phyloP scores from a whole-genome alignment of 805 yeast species.

The Sporopachydermia lactativora region DNA sequence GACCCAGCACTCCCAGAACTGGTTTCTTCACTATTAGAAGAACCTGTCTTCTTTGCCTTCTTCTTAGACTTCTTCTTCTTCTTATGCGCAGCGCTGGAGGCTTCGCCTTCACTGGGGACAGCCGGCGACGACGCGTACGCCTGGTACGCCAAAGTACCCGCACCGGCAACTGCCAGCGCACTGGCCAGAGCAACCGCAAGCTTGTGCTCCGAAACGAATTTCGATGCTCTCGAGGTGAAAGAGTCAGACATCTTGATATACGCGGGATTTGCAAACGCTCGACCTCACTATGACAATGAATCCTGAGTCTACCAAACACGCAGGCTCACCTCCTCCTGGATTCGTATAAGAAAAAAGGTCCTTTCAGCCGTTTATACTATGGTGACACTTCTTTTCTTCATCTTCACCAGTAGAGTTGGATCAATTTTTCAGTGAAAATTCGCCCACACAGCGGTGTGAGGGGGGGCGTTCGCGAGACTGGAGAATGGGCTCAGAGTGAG shows the following conservation, averaged over 20 bases:
- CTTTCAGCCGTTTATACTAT: too few species aligned
- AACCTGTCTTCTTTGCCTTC: conserved; percentile 17
- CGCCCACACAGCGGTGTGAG: too few species aligned
- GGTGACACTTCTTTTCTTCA: too few species aligned
- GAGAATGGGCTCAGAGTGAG: too few species aligned
- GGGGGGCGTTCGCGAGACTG: too few species aligned
- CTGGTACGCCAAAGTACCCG: conserved; percentile 43
- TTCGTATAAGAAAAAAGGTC: too few species aligned
- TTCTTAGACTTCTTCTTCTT: conserved; percentile 35
- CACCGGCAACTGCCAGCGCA: conserved; percentile 49
- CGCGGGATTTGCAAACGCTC: conserved; percentile 5
- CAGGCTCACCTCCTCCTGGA: too few species aligned
- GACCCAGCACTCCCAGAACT: conserved; percentile 37
- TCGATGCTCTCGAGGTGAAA: conserved; percentile 7
- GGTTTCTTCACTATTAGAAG: conserved; percentile 9
- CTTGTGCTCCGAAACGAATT: conserved; percentile 38
- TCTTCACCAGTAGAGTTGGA: too few species aligned
- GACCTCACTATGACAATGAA: conserved; percentile 5
- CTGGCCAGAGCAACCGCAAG: conserved; percentile 50
- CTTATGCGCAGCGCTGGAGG: conserved; percentile 15
- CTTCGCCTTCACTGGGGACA: conserved; percentile 8
- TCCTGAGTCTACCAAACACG: conserved; percentile 6
- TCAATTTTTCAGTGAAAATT: too few species aligned
- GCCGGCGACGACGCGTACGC: conserved; percentile 17
- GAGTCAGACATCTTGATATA: conserved; percentile 4